phyloP scores from a whole-genome alignment of 139 green algal genomes.

The Yamagishiella unicocca region DNA sequence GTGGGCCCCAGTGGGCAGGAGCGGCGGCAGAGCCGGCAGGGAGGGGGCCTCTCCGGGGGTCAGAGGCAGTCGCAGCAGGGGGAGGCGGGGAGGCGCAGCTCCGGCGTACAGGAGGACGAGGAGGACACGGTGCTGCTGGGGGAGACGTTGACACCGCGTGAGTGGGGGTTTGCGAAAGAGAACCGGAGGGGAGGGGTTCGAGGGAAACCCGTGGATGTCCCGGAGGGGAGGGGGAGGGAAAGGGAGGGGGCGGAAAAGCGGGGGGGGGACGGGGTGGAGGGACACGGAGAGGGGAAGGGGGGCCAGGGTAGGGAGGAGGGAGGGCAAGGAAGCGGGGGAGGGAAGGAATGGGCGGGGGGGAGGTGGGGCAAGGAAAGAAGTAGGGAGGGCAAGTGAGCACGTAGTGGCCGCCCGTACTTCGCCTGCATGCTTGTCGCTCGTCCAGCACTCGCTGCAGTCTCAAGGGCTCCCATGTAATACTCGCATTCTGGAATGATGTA shows the following conservation, averaged over 20 bases:
- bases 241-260: neutral
- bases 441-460: no score
- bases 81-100: neutral
- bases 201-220: neutral
- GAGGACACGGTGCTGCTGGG: conserved; percentile 37
- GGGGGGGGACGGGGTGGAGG: neutral
- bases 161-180: no score
- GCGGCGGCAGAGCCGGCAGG: neutral
- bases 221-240: neutral
- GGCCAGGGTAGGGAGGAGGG: no score
- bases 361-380: no score
- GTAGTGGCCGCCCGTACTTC: no score
- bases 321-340: no score
- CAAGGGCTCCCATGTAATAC: no score
- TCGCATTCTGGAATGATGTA: no score
- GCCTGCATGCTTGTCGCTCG: no score
- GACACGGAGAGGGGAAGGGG: no score
- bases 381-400: no score
- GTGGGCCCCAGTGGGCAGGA: neutral
- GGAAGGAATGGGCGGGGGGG: no score
- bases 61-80: neutral
- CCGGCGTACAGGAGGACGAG: neutral
- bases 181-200: neutral
- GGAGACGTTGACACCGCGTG: conserved; percentile 10
- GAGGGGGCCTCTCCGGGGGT: neutral